These are phyloP conservation scores for Populus hybrid DNA, from an alignment of 441 rosid genomes.

Conservation along the genomic window DNA sequence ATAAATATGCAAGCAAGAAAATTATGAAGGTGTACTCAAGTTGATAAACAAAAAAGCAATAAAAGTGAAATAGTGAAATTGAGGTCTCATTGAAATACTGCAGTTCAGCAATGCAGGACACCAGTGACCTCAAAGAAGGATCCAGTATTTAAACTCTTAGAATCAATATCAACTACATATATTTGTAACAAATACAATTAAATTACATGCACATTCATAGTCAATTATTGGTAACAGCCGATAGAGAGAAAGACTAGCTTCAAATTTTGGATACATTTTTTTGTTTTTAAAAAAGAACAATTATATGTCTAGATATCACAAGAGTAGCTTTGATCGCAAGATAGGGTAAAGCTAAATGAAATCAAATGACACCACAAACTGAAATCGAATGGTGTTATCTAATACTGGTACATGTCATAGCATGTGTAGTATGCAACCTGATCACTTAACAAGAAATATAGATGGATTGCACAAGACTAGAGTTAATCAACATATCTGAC, in stretches of 20 bases:
- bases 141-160: neutral
- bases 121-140: neutral
- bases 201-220: neutral
- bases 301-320: neutral
- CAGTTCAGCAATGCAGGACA: neutral
- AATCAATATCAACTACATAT: neutral
- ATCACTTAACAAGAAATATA: neutral
- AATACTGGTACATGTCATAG: neutral
- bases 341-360: neutral
- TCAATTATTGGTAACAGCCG: neutral
- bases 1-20: too few relatives aligned
- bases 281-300: neutral
- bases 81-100: neutral
- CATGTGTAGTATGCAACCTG: neutral
- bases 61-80: neutral
- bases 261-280: too few relatives aligned
- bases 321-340: neutral
- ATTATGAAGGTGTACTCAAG: neutral
- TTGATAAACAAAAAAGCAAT: neutral
- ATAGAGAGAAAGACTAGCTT: neutral
- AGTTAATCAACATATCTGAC: conserved; percentile 41
- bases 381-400: neutral
- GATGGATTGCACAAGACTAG: neutral
- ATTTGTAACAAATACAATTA: too few relatives aligned
- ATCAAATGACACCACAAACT: neutral